Evolutionary conservation across 345 rosid genomes (phyloP), one percentile per base, ranked within the genome.

Genomic region (Carallia brachiata): DNA sequence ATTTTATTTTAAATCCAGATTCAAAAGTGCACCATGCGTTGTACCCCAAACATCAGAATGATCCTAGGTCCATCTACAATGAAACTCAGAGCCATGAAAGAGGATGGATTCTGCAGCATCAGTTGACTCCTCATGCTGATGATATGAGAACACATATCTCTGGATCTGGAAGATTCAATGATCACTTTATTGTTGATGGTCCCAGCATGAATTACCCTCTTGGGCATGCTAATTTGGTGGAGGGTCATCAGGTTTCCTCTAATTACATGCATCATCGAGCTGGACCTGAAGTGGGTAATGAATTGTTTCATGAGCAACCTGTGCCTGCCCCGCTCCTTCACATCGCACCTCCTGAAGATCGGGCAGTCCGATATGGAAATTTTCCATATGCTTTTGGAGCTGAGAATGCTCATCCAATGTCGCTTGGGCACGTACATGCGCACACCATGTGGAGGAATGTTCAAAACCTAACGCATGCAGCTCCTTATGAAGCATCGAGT

Each of bases 81-180:
- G 97, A 90, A 67, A 61, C 89, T 71, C 81, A 73, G 6, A 67
- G 77, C 73, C 89, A 84, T 68, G 98, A 92, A 68, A 88, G 91
- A 76, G 96, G 97, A 65, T 83, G 96, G 96, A 59, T 79, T 77
- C 75, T 78, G 74, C 93, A 76, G 77, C 90, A 86, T 68, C 97
- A 83, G 75, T 71, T 82, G 78, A 85, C 77, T 66, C 80, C 95
- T 50, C 79, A 72, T 44, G 75, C 76, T 75, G 96, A 91, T 71
- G 96, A 89, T 70, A 82, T 73, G 40, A 90, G 95, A 86, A 66
- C 80, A 69, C 86, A 81, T 72, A 34, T 72, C 52, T 70, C 85
- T 68, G 91, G 84, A 62, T 80, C 84, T 77, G 89, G 86, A 83
- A 85, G 97, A 75, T 75, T 89, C 74, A 84, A 83, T 63, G 92